Conservation (phyloP, 2,329 filamentous ascomycete species). For the Fusarium kyushuense region DNA sequence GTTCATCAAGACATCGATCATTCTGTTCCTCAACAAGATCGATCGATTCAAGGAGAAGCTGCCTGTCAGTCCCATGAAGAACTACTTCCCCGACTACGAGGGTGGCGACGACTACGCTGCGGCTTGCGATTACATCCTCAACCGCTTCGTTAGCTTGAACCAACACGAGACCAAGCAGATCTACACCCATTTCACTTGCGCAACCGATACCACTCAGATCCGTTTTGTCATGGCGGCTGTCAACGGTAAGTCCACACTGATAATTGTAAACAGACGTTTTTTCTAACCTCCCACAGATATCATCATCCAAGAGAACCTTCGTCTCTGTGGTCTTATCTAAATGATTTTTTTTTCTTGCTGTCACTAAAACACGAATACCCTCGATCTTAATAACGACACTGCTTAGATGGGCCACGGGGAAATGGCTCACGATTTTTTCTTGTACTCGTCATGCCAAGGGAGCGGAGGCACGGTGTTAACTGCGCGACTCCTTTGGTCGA, state of each 20-base stretch:
- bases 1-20: slow-evolving; percentile 92
- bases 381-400: slow-evolving; percentile 57
- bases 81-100: slow-evolving; percentile 92
- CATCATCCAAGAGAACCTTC: slow-evolving; percentile 99
- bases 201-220: slow-evolving; percentile 98
- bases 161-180: slow-evolving; percentile 99
- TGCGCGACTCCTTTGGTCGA: slow-evolving; percentile 35
- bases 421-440: slow-evolving; percentile 56
- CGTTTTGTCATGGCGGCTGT: slow-evolving; percentile 99
- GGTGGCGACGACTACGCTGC: slow-evolving; percentile 95
- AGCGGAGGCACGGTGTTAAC: slow-evolving; percentile 39
- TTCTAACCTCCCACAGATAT: slow-evolving; percentile 78
- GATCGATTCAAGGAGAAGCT: slow-evolving; percentile 91
- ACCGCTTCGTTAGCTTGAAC: slow-evolving; percentile 97
- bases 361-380: slow-evolving; percentile 58
- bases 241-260: slow-evolving; percentile 76
- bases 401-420: slow-evolving; percentile 54
- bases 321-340: slow-evolving; percentile 97
- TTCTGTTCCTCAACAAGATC: slow-evolving; percentile 91
- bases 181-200: slow-evolving; percentile 99
- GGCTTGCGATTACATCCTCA: slow-evolving; percentile 98
- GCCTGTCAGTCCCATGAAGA: slow-evolving; percentile 83
- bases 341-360: slow-evolving; percentile 54
- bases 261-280: slow-evolving; percentile 27
- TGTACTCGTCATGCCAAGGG: slow-evolving; percentile 51